Base-by-base conservation (phyloP, 192 early-diverging fungal genomes). In the Mortierella alpina region DNA sequence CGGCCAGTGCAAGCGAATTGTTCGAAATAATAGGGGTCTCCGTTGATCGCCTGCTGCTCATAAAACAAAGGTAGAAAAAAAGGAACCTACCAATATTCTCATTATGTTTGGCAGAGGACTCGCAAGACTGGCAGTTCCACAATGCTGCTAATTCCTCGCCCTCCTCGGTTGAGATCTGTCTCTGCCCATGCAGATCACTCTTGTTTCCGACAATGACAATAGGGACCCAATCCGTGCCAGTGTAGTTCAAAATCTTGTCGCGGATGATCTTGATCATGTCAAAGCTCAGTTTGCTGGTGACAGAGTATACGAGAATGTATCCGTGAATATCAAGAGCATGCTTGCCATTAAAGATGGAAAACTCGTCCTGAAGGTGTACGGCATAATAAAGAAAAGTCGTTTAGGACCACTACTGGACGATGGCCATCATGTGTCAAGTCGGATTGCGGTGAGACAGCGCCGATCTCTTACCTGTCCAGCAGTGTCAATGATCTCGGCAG, bases 171-270 rank as follows among this genome's bases (percentile, higher is more conserved):
- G 92, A 69, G n/a, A 99, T 91, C 83, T 95, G 91, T 58, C 93
- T 85, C 56, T 95, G 91, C 41, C 83, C 83, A 41, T 90, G 85
- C 57, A 99, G 72, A 86, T 99, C 97, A 10, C 89, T 88, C 84
- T 99, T 99, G 83, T 97, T 98, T 13, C 93, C 97, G 22, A 96
- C 96, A 82, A 98, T 84, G 18, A 97, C 93, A 73, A 94, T 93
- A 9, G 94, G 94, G 8, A 98, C 95, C 83, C 90, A 94, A 66
- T 97, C 94, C 44, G 92, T 93, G 18, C 96, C 96, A 5, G 94
- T 92, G 69, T 92, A 93, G 82, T 96, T 93, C 64, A 98, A 85
- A 61, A 99, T 96, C 83, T 99, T 98, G 72, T 98, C 96, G 10
- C 96, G 87, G 59, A 98, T 93, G 48, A 96, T 91, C 66, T 90